Conservation (phyloP, 139 green algal species). For the Coelastrella sp. region DNA sequence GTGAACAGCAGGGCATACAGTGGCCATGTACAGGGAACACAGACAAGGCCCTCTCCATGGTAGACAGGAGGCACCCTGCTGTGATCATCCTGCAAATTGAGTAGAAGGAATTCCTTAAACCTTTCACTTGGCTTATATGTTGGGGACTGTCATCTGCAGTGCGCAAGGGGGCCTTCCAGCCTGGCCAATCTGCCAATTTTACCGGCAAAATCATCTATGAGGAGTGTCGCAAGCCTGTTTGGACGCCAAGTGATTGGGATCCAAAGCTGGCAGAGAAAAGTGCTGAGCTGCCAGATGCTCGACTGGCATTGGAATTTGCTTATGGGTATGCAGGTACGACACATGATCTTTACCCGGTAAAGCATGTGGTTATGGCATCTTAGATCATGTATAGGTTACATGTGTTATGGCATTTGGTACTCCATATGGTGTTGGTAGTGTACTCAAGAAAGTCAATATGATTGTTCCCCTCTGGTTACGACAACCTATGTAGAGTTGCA, state of each 20-base stretch:
- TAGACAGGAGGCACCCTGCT: too few species aligned
- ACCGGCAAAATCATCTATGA: slow-evolving; percentile 80
- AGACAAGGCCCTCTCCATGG: too few species aligned
- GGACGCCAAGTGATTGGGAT: slow-evolving; percentile 72
- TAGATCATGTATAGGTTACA: background rate
- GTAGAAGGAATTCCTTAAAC: background rate
- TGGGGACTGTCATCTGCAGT: slow-evolving; percentile 51
- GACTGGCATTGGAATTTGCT: slow-evolving; percentile 77
- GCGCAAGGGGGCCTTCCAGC: slow-evolving; percentile 67
- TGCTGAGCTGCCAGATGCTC: slow-evolving; percentile 70
- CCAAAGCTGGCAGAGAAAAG: slow-evolving; percentile 68
- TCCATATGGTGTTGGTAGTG: too few species aligned
- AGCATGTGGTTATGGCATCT: background rate
- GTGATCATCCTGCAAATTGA: too few species aligned
- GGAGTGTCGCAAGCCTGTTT: slow-evolving; percentile 78
- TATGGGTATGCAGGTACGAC: slow-evolving; percentile 76
- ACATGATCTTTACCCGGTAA: background rate
- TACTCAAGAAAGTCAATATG: too few species aligned
- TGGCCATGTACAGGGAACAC: too few species aligned
- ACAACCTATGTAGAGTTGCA: too few species aligned
- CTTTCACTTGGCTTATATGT: background rate
- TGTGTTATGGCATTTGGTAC: background rate
- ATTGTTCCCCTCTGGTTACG: too few species aligned
- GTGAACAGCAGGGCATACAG: background rate
- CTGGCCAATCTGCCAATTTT: slow-evolving; percentile 63